Evolutionary conservation across 208 protist species (phyloP), one percentile per base, ranked within the genome.

Genomic region (Trypanosoma mega): DNA sequence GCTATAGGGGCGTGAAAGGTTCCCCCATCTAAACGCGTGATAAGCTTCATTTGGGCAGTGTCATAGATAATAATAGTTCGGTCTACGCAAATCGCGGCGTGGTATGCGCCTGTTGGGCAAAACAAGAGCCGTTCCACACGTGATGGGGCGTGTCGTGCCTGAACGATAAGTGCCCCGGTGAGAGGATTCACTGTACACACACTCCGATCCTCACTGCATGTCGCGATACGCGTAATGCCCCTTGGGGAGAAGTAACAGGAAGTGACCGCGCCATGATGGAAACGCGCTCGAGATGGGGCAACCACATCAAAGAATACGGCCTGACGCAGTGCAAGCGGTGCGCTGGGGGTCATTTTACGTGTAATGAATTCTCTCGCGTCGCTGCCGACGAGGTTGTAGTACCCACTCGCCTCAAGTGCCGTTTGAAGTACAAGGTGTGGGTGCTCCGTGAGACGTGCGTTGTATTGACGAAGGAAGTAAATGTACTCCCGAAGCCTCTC

Each of bases 61-160:
- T 94, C 88, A 62, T 82, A 90, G 24, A 94, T 62, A 51, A 77
- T 80, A 39, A 90, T 50, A 2, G 71, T 76, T 43, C 85, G 85
- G 46, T 92, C 83, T 48, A 77, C 72, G 6, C 81, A 74, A n/a
- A 90, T 46, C 18, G 68, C 74, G 5, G 74, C 70, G 8, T 87
- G 73, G 60, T 94, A 94, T 23, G 76, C 69, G 43, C 78, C 85
- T 16, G 84, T 94, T 44, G 72, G 56, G 55, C 60, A 67, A 44
- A 58, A 73, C 8, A 71, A 27, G 26, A 81, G 16, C 7, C 50
- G 26, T 23, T 68, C 52, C 16, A 85, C 30, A 29, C 61, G 36
- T 2, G 82, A 27, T 29, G 64, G 62, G 7, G 72, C 54, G 26
- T 82, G 76, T 27, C 76, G 57, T 16, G 64, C 67, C n/a, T 85